These are phyloP conservation scores for Beauveria asiatica DNA, from an alignment of 2,329 filamentous ascomycete species.

Conservation along the genomic window DNA sequence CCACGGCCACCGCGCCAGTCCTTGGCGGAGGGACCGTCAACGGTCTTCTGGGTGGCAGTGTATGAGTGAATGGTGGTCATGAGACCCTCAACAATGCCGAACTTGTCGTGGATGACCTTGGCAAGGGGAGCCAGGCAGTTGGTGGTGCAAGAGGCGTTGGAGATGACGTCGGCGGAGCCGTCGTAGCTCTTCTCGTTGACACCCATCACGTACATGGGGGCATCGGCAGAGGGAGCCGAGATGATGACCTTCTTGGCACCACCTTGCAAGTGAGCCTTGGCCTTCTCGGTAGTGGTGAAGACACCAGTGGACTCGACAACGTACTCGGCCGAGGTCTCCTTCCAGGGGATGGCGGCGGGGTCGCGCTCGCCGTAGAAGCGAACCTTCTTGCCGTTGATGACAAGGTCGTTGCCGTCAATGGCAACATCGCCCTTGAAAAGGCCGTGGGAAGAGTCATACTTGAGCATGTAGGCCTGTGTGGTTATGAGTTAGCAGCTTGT, in stretches of 20 bases:
- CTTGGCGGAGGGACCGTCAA: slow-evolving; percentile 95
- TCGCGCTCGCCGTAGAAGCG: slow-evolving; percentile 92
- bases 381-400: slow-evolving; percentile 91
- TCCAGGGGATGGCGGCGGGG: slow-evolving; percentile 85
- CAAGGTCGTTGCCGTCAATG: slow-evolving; percentile 61
- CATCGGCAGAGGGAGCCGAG: slow-evolving; percentile 87
- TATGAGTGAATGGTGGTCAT: slow-evolving; percentile 99
- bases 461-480: slow-evolving; percentile 91
- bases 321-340: slow-evolving; percentile 79
- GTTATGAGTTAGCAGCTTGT: slow-evolving; percentile 8
- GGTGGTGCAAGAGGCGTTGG: slow-evolving; percentile 99
- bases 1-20: slow-evolving; percentile 99
- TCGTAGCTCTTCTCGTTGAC: slow-evolving; percentile 96
- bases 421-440: slow-evolving; percentile 87
- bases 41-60: slow-evolving; percentile 99
- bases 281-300: slow-evolving; percentile 98
- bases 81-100: slow-evolving; percentile 92
- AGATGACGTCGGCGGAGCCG: slow-evolving; percentile 84
- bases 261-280: slow-evolving; percentile 85
- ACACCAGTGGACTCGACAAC: slow-evolving; percentile 97
- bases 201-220: slow-evolving; percentile 99
- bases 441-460: slow-evolving; percentile 97
- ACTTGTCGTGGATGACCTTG: slow-evolving; percentile 99
- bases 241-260: slow-evolving; percentile 98
- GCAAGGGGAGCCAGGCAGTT: slow-evolving; percentile 99